phyloP scores from a whole-genome alignment of 495 filamentous ascomycete genomes.

The Geoglossum glabrum region DNA sequence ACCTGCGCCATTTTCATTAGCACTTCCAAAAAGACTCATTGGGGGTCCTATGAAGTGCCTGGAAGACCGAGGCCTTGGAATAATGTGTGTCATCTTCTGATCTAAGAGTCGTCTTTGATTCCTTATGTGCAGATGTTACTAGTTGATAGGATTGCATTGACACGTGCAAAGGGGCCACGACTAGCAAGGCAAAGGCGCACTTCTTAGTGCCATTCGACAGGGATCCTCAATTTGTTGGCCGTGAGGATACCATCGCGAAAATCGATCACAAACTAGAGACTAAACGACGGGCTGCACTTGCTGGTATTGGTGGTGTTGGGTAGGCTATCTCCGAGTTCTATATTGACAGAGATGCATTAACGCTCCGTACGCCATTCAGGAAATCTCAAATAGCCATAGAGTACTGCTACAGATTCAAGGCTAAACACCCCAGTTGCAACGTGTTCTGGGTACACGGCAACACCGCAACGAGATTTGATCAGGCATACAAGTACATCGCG shows the following conservation, averaged over 20 bases:
- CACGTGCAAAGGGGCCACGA: too few relatives aligned
- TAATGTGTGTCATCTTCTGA: too few relatives aligned
- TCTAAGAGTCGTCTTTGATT: too few relatives aligned
- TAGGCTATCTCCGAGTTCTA: constrained; percentile 11
- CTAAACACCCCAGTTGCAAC: constrained; percentile 15
- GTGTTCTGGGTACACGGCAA: constrained; percentile 30
- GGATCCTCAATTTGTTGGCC: constrained; percentile 25
- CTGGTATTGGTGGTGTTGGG: constrained; percentile 30
- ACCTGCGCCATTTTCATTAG: too few relatives aligned
- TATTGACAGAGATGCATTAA: not conserved
- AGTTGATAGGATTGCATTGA: not conserved
- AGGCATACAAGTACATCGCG: constrained; percentile 27
- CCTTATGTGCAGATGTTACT: not conserved
- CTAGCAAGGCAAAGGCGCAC: not conserved
- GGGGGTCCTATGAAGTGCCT: too few relatives aligned
- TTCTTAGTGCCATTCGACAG: constrained; percentile 15
- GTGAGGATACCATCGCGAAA: constrained; percentile 16
- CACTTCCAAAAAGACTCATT: too few relatives aligned
- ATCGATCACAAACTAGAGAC: constrained; percentile 14
- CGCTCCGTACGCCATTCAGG: constrained; percentile 11
- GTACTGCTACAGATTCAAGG: constrained; percentile 21
- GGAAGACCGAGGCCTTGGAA: too few relatives aligned
- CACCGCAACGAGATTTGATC: constrained; percentile 20
- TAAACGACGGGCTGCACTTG: constrained; percentile 17
- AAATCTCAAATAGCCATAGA: constrained; percentile 35